Conservation (phyloP, 2,329 filamentous ascomycete genomes). For the Botrytis pseudocinerea region DNA sequence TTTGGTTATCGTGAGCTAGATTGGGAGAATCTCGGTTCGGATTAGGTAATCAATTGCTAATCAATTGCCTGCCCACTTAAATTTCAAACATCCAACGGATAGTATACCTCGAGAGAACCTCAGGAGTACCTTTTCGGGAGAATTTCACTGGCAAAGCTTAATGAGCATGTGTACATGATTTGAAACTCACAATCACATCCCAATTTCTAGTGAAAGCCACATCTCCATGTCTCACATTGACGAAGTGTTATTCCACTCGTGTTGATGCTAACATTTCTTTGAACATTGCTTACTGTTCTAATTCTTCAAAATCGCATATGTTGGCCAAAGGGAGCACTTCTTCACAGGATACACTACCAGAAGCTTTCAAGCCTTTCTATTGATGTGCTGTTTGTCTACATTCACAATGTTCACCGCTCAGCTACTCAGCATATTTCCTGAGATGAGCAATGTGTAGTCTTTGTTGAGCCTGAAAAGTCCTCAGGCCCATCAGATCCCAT, state of each 20-base stretch:
- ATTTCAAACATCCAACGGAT: background rate
- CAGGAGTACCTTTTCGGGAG: background rate
- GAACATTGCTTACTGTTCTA: background rate
- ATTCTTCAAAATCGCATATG: background rate
- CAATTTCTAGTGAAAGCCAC: background rate
- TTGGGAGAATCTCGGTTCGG: background rate
- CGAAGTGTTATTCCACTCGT: background rate
- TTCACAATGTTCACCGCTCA: background rate
- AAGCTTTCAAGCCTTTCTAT: background rate
- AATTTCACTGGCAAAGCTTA: background rate
- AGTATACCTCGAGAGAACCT: background rate
- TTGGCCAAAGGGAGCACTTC: background rate
- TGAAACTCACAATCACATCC: background rate
- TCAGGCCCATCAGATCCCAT: background rate
- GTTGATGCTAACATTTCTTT: background rate
- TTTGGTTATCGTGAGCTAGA: conserved; percentile 21
- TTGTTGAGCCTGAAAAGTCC: background rate
- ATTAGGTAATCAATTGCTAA: conserved; percentile 5
- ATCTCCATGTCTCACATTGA: background rate
- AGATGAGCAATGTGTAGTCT: background rate
- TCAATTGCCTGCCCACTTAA: background rate
- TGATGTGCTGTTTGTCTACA: background rate
- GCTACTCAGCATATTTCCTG: background rate
- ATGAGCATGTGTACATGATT: background rate
- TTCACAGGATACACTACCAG: too few relatives aligned